Evolutionary conservation across 108 stramenopile species (phyloP).

Genomic region (Cyclotella kingstonii): DNA sequence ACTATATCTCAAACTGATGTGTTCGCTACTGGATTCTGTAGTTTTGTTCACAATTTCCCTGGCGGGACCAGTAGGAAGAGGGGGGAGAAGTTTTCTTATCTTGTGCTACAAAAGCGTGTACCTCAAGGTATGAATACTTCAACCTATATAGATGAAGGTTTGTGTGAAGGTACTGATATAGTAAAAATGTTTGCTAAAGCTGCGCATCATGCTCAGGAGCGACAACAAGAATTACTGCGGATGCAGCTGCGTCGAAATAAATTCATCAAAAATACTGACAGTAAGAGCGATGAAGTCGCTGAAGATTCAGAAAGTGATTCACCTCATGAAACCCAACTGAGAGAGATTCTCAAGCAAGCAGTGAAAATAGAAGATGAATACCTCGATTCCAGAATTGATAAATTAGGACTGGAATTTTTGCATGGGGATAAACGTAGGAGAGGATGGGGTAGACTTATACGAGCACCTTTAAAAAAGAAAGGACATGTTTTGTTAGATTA

Average conservation of each 20-base stretch:
- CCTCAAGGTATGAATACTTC: not conserved
- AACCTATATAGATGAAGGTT: not conserved
- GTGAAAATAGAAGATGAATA: slow-evolving; percentile 46
- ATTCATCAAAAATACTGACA: not conserved
- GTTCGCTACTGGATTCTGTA: slow-evolving; percentile 70
- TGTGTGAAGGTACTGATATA: slow-evolving; percentile 20
- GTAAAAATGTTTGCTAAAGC: slow-evolving; percentile 53
- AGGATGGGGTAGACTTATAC: slow-evolving; percentile 67
- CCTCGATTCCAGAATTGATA: slow-evolving; percentile 55
- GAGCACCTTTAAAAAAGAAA: slow-evolving; percentile 74
- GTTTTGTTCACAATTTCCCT: slow-evolving; percentile 83
- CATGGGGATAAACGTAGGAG: slow-evolving; percentile 55
- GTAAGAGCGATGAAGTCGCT: not conserved
- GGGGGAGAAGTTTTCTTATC: slow-evolving; percentile 83
- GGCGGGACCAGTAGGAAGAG: slow-evolving; percentile 46
- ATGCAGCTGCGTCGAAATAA: slow-evolving; percentile 4
- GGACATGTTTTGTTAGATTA: slow-evolving; percentile 79
- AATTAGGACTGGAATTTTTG: slow-evolving; percentile 69
- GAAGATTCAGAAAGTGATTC: not conserved
- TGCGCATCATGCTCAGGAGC: slow-evolving; percentile 32
- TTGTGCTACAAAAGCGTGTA: slow-evolving; percentile 74
- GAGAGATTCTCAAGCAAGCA: slow-evolving; percentile 38
- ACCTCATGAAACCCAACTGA: slow-evolving; percentile 4
- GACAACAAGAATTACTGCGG: slow-evolving; percentile 24
- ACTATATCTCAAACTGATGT: slow-evolving; percentile 47